phyloP scores from a whole-genome alignment of 2,329 filamentous ascomycete genomes.

The Aspergillus nomiae region DNA sequence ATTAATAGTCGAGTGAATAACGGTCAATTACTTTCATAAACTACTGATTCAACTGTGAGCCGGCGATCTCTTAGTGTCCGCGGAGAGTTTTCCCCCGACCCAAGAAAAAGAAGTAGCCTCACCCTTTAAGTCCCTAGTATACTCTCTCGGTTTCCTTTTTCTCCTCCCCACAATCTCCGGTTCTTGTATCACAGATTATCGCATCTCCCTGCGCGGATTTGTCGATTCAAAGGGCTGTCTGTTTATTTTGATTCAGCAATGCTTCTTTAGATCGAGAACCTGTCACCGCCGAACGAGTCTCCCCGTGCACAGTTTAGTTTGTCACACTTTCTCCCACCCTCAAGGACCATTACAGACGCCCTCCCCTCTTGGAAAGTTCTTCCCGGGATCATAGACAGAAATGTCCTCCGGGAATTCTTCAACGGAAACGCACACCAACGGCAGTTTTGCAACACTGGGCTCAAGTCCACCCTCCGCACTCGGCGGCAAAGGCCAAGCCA shows the following conservation, averaged over 20 bases:
- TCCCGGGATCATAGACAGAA: constrained; percentile 2
- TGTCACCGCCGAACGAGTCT: constrained; percentile 14
- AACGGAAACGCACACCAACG: constrained; percentile 25
- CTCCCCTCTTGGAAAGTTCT: neutral
- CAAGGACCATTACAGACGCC: neutral
- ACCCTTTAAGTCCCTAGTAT: neutral
- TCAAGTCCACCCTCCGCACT: constrained; percentile 27
- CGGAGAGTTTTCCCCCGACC: constrained; percentile 1
- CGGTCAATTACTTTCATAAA: too few species aligned
- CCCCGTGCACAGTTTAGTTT: constrained; percentile 11
- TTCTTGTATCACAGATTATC: neutral
- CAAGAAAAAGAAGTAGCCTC: constrained; percentile 1
- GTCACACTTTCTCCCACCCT: constrained; percentile 10
- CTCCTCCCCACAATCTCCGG: neutral
- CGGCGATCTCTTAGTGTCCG: constrained; percentile 5
- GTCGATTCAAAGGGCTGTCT: neutral
- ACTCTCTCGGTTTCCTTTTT: constrained; percentile 7
- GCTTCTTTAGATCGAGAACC: constrained; percentile 14
- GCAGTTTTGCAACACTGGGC: constrained; percentile 24
- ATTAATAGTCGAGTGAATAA: neutral
- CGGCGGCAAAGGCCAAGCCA: constrained; percentile 34
- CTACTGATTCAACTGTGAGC: neutral
- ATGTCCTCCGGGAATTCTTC: constrained; percentile 32
- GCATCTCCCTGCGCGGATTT: neutral
- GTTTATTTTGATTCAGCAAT: constrained; percentile 17